Evolutionary conservation across 108 stramenopile species (phyloP), one percentile per base, ranked within the genome.

Genomic region (Mediolabrus comicus): DNA sequence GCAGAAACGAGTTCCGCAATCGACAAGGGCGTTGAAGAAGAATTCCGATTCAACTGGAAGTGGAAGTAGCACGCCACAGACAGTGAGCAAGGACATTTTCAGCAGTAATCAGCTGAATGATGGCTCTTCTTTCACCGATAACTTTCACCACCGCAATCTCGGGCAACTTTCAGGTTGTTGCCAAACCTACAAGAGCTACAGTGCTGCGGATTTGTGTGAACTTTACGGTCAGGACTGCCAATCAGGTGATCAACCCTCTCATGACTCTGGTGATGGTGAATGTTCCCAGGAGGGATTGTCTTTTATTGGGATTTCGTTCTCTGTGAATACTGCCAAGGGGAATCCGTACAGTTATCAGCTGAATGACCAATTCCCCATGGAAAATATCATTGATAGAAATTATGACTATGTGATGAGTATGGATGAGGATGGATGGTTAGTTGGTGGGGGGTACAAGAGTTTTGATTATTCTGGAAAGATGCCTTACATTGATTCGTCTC

Each of bases 391-490:
- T 67, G 93, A 95, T 78, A 81, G 93, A 27, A 71, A 84, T 63
- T 95, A 95, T 57, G 75, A 92, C 43, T 92, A 89, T 58, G 84
- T 92, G 29, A 95, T 95, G 93, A 87, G 87, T 72, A 92, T 95
- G 90, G 93, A 95, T 53, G 93, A 95, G 63, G 93, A 95, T 70
- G 93, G 93, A 17, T 95, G 93, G 93, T 80, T 95, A 53, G 93
- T 95, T 3, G 93, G 93, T 24, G 93, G 93, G 53, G 93, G 93
- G 51, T 95, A 95, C 66, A 95, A 95, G 75, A 84, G 85, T 34
- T 95, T 95, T 83, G 93, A 95, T 77, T 90, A 92, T 65, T 95
- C 93, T 36, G 93, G 93, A 65, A 95, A 95, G 70, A 95, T 95
- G 93, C 93, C 93, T 85, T 95, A 95, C 74, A 95, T 95, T 71